Conservation (phyloP, 805 yeast genomes). For the Kodamaea hsintzibuensis region DNA sequence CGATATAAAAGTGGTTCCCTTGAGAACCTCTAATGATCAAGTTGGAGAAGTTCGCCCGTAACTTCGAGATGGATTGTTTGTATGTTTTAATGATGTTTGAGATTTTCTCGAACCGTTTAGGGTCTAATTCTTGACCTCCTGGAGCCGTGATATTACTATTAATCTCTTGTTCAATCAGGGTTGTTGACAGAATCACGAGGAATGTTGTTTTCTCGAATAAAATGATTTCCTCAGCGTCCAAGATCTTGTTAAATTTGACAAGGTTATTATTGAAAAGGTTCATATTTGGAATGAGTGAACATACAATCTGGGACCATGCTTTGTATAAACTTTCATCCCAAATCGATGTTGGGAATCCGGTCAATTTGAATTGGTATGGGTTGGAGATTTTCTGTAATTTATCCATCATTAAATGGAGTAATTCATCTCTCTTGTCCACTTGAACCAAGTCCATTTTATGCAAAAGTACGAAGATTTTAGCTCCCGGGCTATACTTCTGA, state of each 20-base stretch:
- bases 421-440: constrained; percentile 77
- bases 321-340: constrained; percentile 96
- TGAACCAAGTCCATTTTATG: constrained; percentile 98
- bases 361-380: constrained; percentile 61
- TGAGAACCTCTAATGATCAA: constrained; percentile 65
- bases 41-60: constrained; percentile 81
- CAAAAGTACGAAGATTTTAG: constrained; percentile 84
- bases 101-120: constrained; percentile 91
- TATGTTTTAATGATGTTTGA: constrained; percentile 92
- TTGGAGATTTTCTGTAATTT: constrained; percentile 73
- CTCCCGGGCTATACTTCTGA: constrained; percentile 82
- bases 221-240: constrained; percentile 87
- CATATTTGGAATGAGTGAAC: constrained; percentile 93
- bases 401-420: constrained; percentile 81
- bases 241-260: constrained; percentile 65
- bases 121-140: constrained; percentile 54
- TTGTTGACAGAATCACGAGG: constrained; percentile 68
- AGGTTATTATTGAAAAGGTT: constrained; percentile 73
- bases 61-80: constrained; percentile 86
- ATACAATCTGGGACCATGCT: constrained; percentile 97
- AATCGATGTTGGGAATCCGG: constrained; percentile 92
- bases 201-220: constrained; percentile 93
- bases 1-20: constrained; percentile 49
- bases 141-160: constrained; percentile 7
- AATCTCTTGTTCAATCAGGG: constrained; percentile 35